Evolutionary conservation across 805 yeast species (phyloP), one percentile per base, ranked within the genome.

Genomic region (Lachancea mirantina): DNA sequence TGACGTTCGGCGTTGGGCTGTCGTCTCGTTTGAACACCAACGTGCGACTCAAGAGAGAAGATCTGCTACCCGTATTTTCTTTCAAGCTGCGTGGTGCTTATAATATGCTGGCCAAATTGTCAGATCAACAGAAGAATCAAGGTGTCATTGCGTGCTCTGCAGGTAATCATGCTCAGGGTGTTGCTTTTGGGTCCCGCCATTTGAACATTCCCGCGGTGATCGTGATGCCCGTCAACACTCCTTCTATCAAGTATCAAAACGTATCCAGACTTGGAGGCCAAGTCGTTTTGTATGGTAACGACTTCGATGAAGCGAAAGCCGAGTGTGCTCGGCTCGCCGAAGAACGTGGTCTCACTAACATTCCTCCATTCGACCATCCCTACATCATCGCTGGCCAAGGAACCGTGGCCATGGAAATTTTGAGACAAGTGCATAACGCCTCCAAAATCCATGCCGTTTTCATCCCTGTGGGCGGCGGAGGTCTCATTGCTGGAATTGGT

Each of bases 81-180:
- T 92, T 92, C 72, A 92, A 92, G 62, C 68, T 92, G 39, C 78
- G 99, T 57, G 99, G 99, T 38, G 99, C 98, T 11, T 85, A 88
- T 62, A 92, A 92, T 58, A 87, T 85, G 95, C 82, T 92, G 48
- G 94, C 97, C 21, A 84, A 89, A 49, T 61, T 92, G 30, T 75
- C 77, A 33, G 61, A 72, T n/a, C 52, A 61, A 22, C 78, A 47
- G 70, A 78, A 46, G 70, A 78, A 42, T 48, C 84, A 56, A 67
- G 99, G 99, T 47, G 96, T 92, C 35, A 82, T 94, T 54, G 96
- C 97, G 0, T 92, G 97, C 51, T 85, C 96, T 19, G 99, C 99
- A 4, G 99, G 99, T 21, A 92, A 92, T 59, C 99, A 92, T 50
- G 99, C 99, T 1, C 99, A 92, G 57, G 99, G 99, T 45, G 97